Base-by-base conservation (phyloP, 2,329 filamentous ascomycete species). In the Neocucurbitaria cava region DNA sequence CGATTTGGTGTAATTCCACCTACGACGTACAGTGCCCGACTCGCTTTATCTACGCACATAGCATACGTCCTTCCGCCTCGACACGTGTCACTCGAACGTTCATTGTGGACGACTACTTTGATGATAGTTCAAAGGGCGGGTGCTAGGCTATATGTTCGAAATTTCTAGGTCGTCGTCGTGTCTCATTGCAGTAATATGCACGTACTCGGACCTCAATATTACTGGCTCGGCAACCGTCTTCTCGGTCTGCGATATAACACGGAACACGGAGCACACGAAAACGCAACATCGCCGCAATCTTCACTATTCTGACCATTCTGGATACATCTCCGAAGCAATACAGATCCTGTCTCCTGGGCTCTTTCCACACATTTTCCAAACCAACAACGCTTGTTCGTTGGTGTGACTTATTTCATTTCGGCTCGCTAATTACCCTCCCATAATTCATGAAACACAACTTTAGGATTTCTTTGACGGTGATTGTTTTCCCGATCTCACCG, bases 151-250 rank as follows among this genome's bases (percentile, higher is more conserved):
- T 35, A 21, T 33, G 42, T 7, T 9, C 18, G 28, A 35, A 10
- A 10, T 54, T 45, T 54, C 56, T 56, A 56, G 54, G 47, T 53
- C 47, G 55, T 42, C 52, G 8, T 35, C 42, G 46, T 43, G 49
- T 52, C 46, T 59, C 41, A 59, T 53, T 54, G 58, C 61, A 64
- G 53, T 44, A 51, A 47, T 45, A 52, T 50, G 56, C 52, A 48
- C 43, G 20, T 8, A 24, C 44, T 48, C 49, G 46, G 56, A 46
- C 46, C 53, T 57, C 36, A 28, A 49, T 43, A 44, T 46, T 54
- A 46, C 47, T 57, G 59, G 60, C 47, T 15, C 42, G 28, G 54
- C 54, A 47, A 51, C 35, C 47, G 30, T 38, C 33, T 44, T 49
- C n/a, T 36, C 45, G 46, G 28, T 42, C 44, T 39, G 48, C 18